Evolutionary conservation across 2,329 filamentous ascomycete genomes (phyloP).

Genomic region (Penicillium rolfsii): DNA sequence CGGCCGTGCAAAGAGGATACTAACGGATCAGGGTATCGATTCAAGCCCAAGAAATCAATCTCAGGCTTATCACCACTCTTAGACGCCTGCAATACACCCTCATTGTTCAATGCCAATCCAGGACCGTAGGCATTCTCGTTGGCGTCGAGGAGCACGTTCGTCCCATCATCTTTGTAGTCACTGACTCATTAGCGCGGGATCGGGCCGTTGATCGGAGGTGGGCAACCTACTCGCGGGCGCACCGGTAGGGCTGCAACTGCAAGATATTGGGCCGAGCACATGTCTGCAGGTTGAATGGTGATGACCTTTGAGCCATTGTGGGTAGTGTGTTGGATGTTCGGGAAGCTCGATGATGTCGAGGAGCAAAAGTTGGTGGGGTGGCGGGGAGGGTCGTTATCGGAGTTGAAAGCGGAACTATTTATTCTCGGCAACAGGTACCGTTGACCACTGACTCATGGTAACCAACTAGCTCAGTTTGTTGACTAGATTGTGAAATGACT

Average conservation of each 20-base stretch:
- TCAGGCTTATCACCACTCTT: constrained; percentile 55
- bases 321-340: not conserved
- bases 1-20: constrained; percentile 19
- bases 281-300: constrained; percentile 71
- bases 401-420: constrained; percentile 17
- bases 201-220: constrained; percentile 13
- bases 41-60: constrained; percentile 77
- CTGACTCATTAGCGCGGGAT: constrained; percentile 53
- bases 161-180: constrained; percentile 98
- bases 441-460: constrained; percentile 5
- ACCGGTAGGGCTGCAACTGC: constrained; percentile 75
- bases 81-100: constrained; percentile 54
- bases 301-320: constrained; percentile 45
- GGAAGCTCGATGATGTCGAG: constrained; percentile 12
- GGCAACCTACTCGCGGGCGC: constrained; percentile 72
- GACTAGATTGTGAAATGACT: not conserved
- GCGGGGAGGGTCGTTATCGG: constrained; percentile 25
- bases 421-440: not conserved
- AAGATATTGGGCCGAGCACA: constrained; percentile 79
- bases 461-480: too few species aligned
- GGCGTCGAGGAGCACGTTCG: constrained; percentile 92
- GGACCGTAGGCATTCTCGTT: constrained; percentile 98
- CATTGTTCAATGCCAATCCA: constrained; percentile 61
- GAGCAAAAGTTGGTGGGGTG: constrained; percentile 25
- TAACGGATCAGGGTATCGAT: constrained; percentile 90